Conservation (phyloP, 441 rosid genomes). For the Aquilaria agallochum region DNA sequence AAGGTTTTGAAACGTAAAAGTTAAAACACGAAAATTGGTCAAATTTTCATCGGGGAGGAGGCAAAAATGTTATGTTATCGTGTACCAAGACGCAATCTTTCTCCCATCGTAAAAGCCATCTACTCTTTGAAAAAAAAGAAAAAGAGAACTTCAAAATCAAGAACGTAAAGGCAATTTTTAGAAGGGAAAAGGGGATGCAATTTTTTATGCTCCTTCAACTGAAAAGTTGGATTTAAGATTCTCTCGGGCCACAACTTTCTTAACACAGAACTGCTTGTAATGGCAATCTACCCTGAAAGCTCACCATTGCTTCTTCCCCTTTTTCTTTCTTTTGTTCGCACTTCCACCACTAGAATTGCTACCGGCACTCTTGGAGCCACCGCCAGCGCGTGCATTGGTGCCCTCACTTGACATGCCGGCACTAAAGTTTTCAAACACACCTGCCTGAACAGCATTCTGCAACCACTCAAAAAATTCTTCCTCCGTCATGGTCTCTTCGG, state of each 20-base stretch:
- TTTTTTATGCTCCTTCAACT: too few species aligned
- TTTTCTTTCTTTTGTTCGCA: constrained; percentile 68
- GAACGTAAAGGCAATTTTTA: too few species aligned
- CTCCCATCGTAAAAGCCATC: too few species aligned
- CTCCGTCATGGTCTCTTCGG: constrained; percentile 87
- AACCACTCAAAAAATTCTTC: constrained; percentile 89
- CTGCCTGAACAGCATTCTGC: constrained; percentile 78
- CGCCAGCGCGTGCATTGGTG: constrained; percentile 39
- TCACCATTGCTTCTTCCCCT: constrained; percentile 62
- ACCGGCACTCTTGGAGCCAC: constrained; percentile 33
- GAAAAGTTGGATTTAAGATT: background rate
- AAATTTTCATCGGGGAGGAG: too few species aligned
- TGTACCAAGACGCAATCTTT: too few species aligned
- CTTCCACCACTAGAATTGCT: constrained; percentile 22
- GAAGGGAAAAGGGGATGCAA: too few species aligned
- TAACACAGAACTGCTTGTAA: constrained; percentile 2
- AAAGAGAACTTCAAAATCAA: too few species aligned
- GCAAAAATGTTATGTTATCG: too few species aligned
- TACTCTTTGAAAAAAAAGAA: too few species aligned
- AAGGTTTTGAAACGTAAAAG: too few species aligned
- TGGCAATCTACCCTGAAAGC: background rate
- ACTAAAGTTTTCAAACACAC: constrained; percentile 50
- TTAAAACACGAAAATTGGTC: too few species aligned
- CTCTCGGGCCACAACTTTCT: constrained; percentile 7
- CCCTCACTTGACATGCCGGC: constrained; percentile 34